A percentile compares a stretch with the other conserved stretches of the same genome.
Conservation (phyloP, 768 basidiomycete genomes). For the Cyathus striatus region DNA sequence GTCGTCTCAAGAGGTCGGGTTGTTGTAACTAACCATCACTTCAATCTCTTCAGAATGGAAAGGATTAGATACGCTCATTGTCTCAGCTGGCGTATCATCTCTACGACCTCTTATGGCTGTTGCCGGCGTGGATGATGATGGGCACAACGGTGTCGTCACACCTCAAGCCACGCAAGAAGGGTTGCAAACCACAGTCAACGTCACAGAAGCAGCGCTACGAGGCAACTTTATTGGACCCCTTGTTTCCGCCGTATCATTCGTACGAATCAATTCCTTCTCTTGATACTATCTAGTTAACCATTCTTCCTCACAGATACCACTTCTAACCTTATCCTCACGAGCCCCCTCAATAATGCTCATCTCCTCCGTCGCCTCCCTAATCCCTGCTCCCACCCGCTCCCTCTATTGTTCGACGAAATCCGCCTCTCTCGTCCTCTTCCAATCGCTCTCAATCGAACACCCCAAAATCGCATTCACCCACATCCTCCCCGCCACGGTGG, state of each 20-base stretch:
- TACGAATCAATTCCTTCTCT: conserved; percentile 26
- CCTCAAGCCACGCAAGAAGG: conserved; percentile 45
- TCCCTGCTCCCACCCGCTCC: conserved; percentile 82
- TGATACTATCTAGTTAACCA: not conserved
- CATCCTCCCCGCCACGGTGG: conserved; percentile 65
- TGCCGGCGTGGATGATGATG: conserved; percentile 46
- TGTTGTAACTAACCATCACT: not conserved
- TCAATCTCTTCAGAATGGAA: conserved; percentile 53
- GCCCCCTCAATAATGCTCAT: conserved; percentile 75
- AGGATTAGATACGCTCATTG: conserved; percentile 77
- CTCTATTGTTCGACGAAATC: conserved; percentile 84
- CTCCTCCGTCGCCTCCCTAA: conserved; percentile 71
- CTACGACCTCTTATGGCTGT: conserved; percentile 70
- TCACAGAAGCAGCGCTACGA: conserved; percentile 48
- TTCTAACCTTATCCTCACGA: conserved; percentile 57
- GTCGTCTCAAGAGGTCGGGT: not conserved
- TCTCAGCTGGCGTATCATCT: conserved; percentile 82
- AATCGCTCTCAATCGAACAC: conserved; percentile 77
- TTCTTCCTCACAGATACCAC: conserved; percentile 54
- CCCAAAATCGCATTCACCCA: conserved; percentile 59
- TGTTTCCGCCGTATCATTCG: conserved; percentile 65
- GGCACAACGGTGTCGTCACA: conserved; percentile 20
- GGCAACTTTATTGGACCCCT: conserved; percentile 73
- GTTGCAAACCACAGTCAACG: conserved; percentile 51
- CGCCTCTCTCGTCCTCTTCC: conserved; percentile 72